Evolutionary conservation across 805 yeast genomes (phyloP).

Genomic region (Wickerhamomyces queroliae): DNA sequence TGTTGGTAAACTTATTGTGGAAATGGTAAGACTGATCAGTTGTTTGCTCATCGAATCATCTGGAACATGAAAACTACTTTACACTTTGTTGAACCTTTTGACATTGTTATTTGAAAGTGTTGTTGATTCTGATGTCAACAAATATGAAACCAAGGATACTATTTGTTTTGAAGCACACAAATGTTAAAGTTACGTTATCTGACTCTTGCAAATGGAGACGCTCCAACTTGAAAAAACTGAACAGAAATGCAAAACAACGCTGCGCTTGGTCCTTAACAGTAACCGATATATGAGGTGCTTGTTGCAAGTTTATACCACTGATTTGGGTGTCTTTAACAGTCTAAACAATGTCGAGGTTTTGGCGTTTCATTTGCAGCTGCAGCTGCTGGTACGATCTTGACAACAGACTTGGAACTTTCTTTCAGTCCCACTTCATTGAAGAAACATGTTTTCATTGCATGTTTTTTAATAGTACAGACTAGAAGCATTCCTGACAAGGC

Average conservation of each 20-base stretch:
- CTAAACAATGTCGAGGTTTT: constrained; percentile 48
- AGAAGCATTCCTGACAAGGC: constrained; percentile 29
- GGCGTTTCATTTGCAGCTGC: constrained; percentile 91
- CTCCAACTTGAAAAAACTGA: constrained; percentile 55
- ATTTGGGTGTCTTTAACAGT: constrained; percentile 27
- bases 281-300: constrained; percentile 73
- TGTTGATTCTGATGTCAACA: constrained; percentile 76
- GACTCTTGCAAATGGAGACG: constrained; percentile 76
- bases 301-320: constrained; percentile 70
- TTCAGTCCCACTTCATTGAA: constrained; percentile 34
- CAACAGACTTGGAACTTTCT: constrained; percentile 60
- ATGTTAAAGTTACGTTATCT: constrained; percentile 44
- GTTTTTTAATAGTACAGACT: constrained; percentile 66
- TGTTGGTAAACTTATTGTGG: no score
- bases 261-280: constrained; percentile 50
- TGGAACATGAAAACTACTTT: no score
- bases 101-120: constrained; percentile 74
- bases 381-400: constrained; percentile 71
- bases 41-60: no score
- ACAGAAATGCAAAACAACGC: constrained; percentile 63
- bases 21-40: no score
- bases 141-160: constrained; percentile 79
- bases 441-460: constrained; percentile 56
- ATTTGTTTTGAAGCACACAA: constrained; percentile 42
- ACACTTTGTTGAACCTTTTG: constrained; percentile 74